phyloP scores from a whole-genome alignment of 2,329 filamentous ascomycete genomes.

The Rhinocladiella similis region DNA sequence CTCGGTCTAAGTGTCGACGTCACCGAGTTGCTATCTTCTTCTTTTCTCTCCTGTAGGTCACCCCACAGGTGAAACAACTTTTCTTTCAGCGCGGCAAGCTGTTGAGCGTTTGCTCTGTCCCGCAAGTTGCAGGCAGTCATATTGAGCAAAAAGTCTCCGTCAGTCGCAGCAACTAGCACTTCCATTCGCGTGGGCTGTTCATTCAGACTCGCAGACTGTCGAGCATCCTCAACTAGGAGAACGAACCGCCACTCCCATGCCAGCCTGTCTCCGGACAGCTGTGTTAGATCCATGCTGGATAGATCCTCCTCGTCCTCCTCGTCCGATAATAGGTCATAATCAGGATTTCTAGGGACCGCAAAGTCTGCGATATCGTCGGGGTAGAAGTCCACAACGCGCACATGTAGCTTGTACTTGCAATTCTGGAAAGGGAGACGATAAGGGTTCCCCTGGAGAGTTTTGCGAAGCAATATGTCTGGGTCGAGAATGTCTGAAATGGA shows the following conservation, averaged over 20 bases:
- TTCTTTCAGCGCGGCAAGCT: conserved; percentile 61
- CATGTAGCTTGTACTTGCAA: conserved; percentile 63
- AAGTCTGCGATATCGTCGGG: conserved; percentile 73
- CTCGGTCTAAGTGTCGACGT: conserved; percentile 31
- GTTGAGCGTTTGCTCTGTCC: conserved; percentile 40
- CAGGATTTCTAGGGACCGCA: conserved; percentile 51
- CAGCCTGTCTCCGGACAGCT: conserved; percentile 26
- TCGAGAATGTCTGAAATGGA: conserved; percentile 52
- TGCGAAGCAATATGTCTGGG: conserved; percentile 37
- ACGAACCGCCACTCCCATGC: conserved; percentile 84
- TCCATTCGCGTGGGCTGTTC: conserved; percentile 56
- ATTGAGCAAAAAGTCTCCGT: conserved; percentile 58
- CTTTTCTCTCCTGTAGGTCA: conserved; percentile 72
- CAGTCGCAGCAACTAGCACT: conserved; percentile 64
- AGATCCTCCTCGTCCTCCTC: conserved; percentile 35
- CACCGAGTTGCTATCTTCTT: conserved; percentile 25
- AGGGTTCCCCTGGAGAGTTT: conserved; percentile 45
- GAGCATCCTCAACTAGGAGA: conserved; percentile 72
- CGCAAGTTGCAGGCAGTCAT: conserved; percentile 60
- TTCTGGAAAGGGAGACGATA: conserved; percentile 70
- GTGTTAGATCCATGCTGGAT: conserved; percentile 13
- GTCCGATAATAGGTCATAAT: conserved; percentile 53
- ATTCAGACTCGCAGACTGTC: conserved; percentile 36
- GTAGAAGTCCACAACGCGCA: conserved; percentile 80
- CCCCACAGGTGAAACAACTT: conserved; percentile 82